Conservation (phyloP, 257 asterid genomes). For the Galeopsis tetrahit region DNA sequence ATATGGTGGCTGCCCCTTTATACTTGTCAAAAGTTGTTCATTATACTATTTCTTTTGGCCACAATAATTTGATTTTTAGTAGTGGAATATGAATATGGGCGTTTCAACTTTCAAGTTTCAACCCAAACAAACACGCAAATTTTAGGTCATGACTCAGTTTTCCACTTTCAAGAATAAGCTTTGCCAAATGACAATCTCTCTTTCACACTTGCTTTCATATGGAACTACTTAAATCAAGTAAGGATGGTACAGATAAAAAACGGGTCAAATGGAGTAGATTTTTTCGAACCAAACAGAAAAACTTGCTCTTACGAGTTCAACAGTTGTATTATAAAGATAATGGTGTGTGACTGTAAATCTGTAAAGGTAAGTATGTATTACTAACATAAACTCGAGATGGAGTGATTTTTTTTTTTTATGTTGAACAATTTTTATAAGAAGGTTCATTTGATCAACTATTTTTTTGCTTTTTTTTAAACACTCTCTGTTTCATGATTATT, state of each 20-base stretch:
- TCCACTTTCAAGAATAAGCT: constrained; percentile 18
- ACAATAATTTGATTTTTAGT: neutral
- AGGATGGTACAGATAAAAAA: neutral
- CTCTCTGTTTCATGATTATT: too few species aligned
- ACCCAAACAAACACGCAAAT: neutral
- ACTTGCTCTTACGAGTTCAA: too few species aligned
- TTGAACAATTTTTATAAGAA: too few species aligned
- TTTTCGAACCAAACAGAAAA: too few species aligned
- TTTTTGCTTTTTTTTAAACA: too few species aligned
- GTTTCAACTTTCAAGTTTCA: neutral
- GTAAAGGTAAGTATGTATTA: too few species aligned
- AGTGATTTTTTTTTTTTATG: too few species aligned
- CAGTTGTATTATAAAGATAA: too few species aligned
- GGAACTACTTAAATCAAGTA: neutral
- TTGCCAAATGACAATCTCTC: neutral
- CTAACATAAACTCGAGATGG: too few species aligned
- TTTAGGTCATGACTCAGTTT: constrained; percentile 17
- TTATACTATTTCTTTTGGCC: neutral
- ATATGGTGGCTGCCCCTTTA: constrained; percentile 41
- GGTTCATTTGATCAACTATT: too few species aligned
- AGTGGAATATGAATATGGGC: neutral
- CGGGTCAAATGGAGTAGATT: too few species aligned
- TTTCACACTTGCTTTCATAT: neutral
- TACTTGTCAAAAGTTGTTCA: constrained; percentile 41
- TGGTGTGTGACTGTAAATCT: too few species aligned